Conservation (phyloP, 768 basidiomycete species). For the Calocera cornea region DNA sequence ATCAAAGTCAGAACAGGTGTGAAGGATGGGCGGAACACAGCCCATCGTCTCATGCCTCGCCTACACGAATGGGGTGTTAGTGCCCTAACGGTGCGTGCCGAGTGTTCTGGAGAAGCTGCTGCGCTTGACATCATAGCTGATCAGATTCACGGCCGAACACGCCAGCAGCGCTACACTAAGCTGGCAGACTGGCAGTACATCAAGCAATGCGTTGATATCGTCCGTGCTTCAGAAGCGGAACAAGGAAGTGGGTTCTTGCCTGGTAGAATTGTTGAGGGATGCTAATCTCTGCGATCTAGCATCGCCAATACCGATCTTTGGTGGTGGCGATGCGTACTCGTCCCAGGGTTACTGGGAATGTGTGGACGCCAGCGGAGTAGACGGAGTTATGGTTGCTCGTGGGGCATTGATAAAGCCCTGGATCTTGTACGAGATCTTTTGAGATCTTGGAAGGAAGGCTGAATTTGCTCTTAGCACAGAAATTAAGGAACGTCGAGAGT, state of each 20-base stretch:
- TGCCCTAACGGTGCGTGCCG: conserved; percentile 37
- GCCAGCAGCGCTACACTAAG: conserved; percentile 87
- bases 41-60: conserved; percentile 84
- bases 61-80: conserved; percentile 44
- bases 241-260: conserved; percentile 40
- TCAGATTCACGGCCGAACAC: conserved; percentile 88
- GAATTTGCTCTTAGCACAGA: conserved; percentile 45
- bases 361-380: conserved; percentile 68
- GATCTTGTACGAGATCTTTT: conserved; percentile 15
- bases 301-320: conserved; percentile 82
- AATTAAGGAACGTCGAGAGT: conserved; percentile 79
- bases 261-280: conserved; percentile 8
- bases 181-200: conserved; percentile 94
- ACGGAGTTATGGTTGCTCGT: conserved; percentile 89
- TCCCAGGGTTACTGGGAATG: conserved; percentile 67
- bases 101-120: conserved; percentile 33
- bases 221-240: conserved; percentile 55
- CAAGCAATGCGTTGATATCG: conserved; percentile 67
- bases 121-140: not conserved
- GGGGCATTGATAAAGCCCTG: conserved; percentile 80
- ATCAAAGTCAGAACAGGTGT: conserved; percentile 88
- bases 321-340: conserved; percentile 91
- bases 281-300: conserved; percentile 33
- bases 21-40: conserved; percentile 70
- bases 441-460: not conserved